Evolutionary conservation across 352 stramenopile genomes (phyloP).

Genomic region (Phytophthora colocasiae): DNA sequence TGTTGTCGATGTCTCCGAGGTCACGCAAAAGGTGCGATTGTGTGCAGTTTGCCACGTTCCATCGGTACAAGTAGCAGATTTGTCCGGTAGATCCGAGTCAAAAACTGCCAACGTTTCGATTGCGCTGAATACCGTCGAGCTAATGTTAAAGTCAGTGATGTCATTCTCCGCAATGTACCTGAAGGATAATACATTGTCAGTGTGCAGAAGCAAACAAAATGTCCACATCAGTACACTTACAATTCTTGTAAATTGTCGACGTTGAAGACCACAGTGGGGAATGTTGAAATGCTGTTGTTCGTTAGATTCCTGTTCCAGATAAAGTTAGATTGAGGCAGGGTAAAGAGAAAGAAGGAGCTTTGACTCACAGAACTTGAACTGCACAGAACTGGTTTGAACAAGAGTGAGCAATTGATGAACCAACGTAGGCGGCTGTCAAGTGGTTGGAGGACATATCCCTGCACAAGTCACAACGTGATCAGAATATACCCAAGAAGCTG

Average conservation of each 20-base stretch:
- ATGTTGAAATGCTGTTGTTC: slow-evolving; percentile 41
- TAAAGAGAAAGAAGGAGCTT: not conserved
- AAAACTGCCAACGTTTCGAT: slow-evolving; percentile 34
- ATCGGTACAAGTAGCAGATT: slow-evolving; percentile 26
- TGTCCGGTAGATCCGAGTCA: slow-evolving; percentile 28
- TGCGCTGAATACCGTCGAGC: slow-evolving; percentile 32
- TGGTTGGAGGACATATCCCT: slow-evolving; percentile 55
- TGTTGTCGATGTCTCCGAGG: slow-evolving; percentile 9
- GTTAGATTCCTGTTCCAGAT: slow-evolving; percentile 33
- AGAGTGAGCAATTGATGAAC: slow-evolving; percentile 28
- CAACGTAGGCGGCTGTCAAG: slow-evolving; percentile 43
- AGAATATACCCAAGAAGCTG: not conserved
- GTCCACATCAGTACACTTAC: slow-evolving; percentile 10
- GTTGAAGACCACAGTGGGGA: slow-evolving; percentile 45
- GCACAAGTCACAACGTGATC: not conserved
- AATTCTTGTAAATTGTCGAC: slow-evolving; percentile 39
- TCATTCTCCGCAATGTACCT: slow-evolving; percentile 36
- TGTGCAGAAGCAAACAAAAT: too few relatives aligned
- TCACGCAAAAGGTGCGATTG: slow-evolving; percentile 38
- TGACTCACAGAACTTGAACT: slow-evolving; percentile 41
- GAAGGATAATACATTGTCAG: not conserved
- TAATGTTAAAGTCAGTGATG: slow-evolving; percentile 48
- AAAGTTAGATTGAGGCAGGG: slow-evolving; percentile 6
- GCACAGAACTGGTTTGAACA: slow-evolving; percentile 41
- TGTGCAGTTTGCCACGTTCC: slow-evolving; percentile 39